Percentiles rank a stretch among this genome's conserved stretches.
Evolutionary conservation across 176 grass and related monocot genomes (phyloP).

Genomic region (Cenchrus americanus): DNA sequence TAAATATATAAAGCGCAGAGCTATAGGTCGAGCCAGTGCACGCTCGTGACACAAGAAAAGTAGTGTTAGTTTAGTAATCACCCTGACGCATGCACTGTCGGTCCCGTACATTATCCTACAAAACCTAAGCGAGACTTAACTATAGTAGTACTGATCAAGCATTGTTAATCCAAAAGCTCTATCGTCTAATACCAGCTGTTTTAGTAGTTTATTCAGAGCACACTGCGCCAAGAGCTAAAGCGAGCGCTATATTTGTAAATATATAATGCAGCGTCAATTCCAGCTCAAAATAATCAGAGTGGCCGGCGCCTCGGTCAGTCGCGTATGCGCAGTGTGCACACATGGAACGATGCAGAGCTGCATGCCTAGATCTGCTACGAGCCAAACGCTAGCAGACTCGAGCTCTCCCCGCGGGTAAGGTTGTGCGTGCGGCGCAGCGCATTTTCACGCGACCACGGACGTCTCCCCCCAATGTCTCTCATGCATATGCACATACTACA

Average conservation of each 20-base stretch:
- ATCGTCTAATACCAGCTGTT: not conserved
- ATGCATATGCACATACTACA: too few relatives aligned
- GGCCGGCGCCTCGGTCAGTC: not conserved
- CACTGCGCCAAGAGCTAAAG: slow-evolving; percentile 9
- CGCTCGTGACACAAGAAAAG: slow-evolving; percentile 33
- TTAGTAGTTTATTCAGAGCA: not conserved
- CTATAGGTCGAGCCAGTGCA: not conserved
- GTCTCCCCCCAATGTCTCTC: not conserved
- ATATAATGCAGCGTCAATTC: not conserved
- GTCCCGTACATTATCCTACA: not conserved
- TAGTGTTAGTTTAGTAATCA: not conserved
- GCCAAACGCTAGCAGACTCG: slow-evolving; percentile 15
- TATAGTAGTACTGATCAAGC: not conserved
- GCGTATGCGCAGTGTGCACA: not conserved
- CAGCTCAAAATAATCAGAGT: not conserved
- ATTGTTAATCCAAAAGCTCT: slow-evolving; percentile 4
- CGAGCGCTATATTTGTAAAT: not conserved
- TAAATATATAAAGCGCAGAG: too few relatives aligned
- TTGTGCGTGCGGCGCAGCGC: slow-evolving; percentile 3
- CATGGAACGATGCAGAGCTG: not conserved
- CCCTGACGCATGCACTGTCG: slow-evolving; percentile 17
- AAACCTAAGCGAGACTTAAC: not conserved
- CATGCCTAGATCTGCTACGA: slow-evolving; percentile 14
- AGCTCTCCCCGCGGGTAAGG: not conserved
- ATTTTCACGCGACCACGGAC: slow-evolving; percentile 13